Percentiles rank a stretch among this genome's conserved stretches.
These are phyloP conservation scores for Sugiyamaella chiloensis DNA, from an alignment of 805 yeast genomes.

Conservation along the genomic window DNA sequence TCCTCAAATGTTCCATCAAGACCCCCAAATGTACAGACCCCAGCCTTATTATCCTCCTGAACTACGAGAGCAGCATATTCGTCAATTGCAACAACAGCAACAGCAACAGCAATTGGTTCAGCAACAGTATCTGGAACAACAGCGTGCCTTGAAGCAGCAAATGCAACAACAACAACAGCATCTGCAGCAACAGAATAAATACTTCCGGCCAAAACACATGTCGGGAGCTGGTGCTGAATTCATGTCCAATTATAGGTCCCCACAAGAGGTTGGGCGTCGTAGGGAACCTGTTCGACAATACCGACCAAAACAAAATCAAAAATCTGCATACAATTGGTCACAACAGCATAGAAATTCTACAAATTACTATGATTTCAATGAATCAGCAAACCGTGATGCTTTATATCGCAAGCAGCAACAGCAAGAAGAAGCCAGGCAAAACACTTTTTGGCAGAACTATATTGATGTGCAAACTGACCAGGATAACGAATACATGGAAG, in stretches of 20 bases:
- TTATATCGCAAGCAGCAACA: not conserved
- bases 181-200: conserved; percentile 6
- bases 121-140: conserved; percentile 1
- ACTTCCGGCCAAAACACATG: not conserved
- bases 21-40: conserved; percentile 4
- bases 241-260: conserved; percentile 1
- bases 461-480: conserved; percentile 20
- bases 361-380: conserved; percentile 8
- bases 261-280: not conserved
- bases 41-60: not conserved
- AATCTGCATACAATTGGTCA: not conserved
- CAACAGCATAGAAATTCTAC: not conserved
- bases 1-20: conserved; percentile 2
- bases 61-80: not conserved
- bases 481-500: conserved; percentile 14
- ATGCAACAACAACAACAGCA: not conserved
- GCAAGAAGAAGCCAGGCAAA: conserved; percentile 10
- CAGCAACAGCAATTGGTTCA: conserved; percentile 9
- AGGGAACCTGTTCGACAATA: not conserved
- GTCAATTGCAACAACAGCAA: conserved; percentile 3
- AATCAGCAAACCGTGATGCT: conserved; percentile 6
- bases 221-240: not conserved
- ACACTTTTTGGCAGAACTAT: conserved; percentile 17
- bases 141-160: conserved; percentile 5
- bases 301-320: not conserved